Conservation (phyloP, 345 rosid genomes). For the Clausena lansium region DNA sequence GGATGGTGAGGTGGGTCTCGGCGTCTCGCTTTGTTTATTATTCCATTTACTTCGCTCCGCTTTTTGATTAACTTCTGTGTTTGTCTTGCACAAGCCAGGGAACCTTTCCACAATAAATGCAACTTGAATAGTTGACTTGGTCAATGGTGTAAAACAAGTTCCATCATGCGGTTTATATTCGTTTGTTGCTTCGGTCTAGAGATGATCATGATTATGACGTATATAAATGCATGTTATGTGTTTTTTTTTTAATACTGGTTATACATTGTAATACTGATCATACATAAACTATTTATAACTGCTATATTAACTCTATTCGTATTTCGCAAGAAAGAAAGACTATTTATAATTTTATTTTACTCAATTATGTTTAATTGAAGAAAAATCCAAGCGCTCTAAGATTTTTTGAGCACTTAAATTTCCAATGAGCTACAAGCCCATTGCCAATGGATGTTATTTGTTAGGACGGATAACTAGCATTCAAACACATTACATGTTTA, state of each 20-base stretch:
- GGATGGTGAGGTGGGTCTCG: conserved; percentile 34
- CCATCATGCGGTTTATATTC: not conserved
- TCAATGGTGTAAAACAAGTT: not conserved
- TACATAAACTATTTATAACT: too few relatives aligned
- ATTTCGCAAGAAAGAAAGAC: too few relatives aligned
- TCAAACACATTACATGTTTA: not conserved
- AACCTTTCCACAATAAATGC: conserved; percentile 8
- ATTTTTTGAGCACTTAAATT: too few relatives aligned
- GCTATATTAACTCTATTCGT: too few relatives aligned
- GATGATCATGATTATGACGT: not conserved
- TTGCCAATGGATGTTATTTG: conserved; percentile 9
- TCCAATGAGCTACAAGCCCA: too few relatives aligned
- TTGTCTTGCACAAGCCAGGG: not conserved
- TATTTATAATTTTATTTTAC: too few relatives aligned
- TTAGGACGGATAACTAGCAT: not conserved
- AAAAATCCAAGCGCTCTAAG: too few relatives aligned
- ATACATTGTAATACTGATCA: too few relatives aligned
- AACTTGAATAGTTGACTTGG: not conserved
- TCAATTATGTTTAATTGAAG: too few relatives aligned
- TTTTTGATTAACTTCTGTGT: conserved; percentile 10
- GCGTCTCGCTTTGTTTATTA: conserved; percentile 15
- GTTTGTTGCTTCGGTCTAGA: not conserved
- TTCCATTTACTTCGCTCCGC: not conserved
- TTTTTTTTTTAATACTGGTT: too few relatives aligned
- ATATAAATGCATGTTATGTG: not conserved